Base-by-base conservation (phyloP, 2,329 filamentous ascomycete species). In the Pseudogymnoascus sp. region DNA sequence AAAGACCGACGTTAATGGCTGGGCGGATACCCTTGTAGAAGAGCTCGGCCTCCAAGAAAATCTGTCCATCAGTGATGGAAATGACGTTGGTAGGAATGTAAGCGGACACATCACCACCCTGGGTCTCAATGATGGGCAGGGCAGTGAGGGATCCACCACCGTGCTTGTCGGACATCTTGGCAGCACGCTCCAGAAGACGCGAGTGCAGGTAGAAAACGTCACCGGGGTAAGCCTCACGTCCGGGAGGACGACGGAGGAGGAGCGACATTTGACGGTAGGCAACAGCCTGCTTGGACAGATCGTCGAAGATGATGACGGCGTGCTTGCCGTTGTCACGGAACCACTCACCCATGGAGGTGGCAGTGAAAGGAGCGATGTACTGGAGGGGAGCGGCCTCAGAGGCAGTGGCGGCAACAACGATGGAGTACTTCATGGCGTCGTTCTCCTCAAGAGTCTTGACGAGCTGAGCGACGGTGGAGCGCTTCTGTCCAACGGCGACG, bases 1-100 rank as follows among this genome's bases (percentile, higher is more conserved):
- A 99, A 74, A 99, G 91, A 95, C 95, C 95, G 90, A 99, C 95
- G 87, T 99, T 99, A 81, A 99, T 99, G 83, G 95, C 95, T 75
- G 95, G 95, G 77, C 95, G 93, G 81, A 99, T 83, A 96, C 95
- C 95, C 91, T 99, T 99, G 91, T 97, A 97, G 90, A 97, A 99
- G 70, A 97, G 86, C 81, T 99, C 95, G 72, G 93, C 81, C 83
- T 99, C 95, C 84, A 99, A 86, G 91, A 99, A 99, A 81, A 99
- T 97, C 84, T 99, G 95, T 69, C 95, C 95, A 76, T 97, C 95
- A 74, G 95, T 99, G 77, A 99, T 99, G 79, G 93, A 97, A 87
- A 99, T 99, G 83, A 97, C 95, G 86, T 97, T 99, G 83, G 95
- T 99, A 75, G 95, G 95, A 86, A 99, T 97, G 82, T 97, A 99